Evolutionary conservation across 83 land plant species (phyloP).

Genomic region (Thuja plicata): DNA sequence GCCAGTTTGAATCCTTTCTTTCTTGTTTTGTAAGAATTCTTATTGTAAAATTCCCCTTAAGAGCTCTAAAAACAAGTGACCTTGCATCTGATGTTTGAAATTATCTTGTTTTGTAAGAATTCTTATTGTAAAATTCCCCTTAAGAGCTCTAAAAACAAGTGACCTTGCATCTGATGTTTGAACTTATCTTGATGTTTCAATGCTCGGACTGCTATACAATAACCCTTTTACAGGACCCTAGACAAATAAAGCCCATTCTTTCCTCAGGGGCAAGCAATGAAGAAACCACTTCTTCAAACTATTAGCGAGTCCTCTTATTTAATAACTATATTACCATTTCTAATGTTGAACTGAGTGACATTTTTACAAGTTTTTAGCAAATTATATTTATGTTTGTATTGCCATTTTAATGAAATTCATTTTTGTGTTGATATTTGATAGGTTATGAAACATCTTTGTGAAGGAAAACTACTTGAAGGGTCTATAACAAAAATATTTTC

Average conservation of each 20-base stretch:
- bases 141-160: neutral
- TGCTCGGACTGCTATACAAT: neutral
- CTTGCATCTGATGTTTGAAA: neutral
- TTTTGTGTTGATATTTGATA: slow-evolving; percentile 17
- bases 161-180: neutral
- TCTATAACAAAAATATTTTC: slow-evolving; percentile 52
- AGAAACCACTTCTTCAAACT: neutral
- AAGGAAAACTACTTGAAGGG: slow-evolving; percentile 69
- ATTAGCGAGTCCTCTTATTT: neutral
- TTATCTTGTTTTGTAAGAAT: too few relatives aligned
- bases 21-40: neutral
- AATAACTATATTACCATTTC: neutral
- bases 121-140: neutral
- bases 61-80: neutral
- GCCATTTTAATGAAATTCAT: slow-evolving; percentile 1
- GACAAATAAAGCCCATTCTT: neutral
- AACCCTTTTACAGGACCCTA: neutral
- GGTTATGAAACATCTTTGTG: slow-evolving; percentile 47
- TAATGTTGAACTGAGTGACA: neutral
- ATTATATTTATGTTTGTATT: neutral
- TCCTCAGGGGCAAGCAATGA: neutral
- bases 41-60: neutral
- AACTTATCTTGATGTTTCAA: neutral
- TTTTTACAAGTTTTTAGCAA: neutral
- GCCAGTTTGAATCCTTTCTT: neutral